Evolutionary conservation across 345 rosid species (phyloP), one percentile per base, ranked within the genome.

Genomic region (Camelina hispida): DNA sequence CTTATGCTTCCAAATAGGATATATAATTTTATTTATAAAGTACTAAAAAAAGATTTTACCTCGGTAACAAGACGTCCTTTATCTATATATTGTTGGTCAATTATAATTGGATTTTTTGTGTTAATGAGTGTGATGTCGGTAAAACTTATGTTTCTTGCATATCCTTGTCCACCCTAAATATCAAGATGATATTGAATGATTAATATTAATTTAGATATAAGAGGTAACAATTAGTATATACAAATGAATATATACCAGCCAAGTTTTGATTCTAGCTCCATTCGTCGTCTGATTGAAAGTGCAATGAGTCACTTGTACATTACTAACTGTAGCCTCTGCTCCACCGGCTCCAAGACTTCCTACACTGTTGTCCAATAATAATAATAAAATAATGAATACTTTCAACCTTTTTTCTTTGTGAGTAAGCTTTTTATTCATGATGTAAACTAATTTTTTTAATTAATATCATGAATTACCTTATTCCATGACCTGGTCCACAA

Each of bases 401-500:
- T n/a, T 68, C 2, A 3, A 11, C 2, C 13, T 7, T 18, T 51
- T 35, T 35, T 35, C 0, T 13, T 20, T 35, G 9, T 13, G 8
- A 66, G 44, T n/a, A 64, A 47, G 11, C 11, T 1, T 20, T 37
- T 0, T 57, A 12, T 18, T 34, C n/a, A 57, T 70, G 15, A 23
- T 28, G n/a, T 58, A 59, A 43, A 10, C 35, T 12, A 32, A 20
- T 0, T 9, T 32, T 10, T 37, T 35, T 20, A 56, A 57, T 16
- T 35, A 74, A 38, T 16, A 56, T 4, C 4, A 57, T 34, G 7
- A 57, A 11, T 18, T 68, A 76, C 80, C 80, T 76, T 54, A 76
- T 76, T 23, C 80, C 80, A 55, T 76, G 80, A 62, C 80, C 80
- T 43, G 75, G 75, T 62, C 80, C 80, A 62, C 80, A 76, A 0